phyloP scores from a whole-genome alignment of 2,329 filamentous ascomycete genomes.

The Penicillium carneum region DNA sequence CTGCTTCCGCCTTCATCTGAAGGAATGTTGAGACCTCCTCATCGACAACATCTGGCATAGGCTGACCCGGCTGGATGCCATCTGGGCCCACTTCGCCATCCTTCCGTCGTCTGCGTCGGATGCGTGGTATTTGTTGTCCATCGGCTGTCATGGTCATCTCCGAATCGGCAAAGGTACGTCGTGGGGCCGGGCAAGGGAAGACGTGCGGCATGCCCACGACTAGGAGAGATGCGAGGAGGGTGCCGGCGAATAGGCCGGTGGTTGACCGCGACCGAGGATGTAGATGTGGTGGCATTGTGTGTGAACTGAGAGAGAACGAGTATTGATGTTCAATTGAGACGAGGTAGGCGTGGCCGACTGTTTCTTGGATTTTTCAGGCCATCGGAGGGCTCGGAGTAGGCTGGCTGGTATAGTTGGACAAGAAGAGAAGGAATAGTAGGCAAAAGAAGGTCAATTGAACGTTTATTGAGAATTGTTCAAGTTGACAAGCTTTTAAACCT shows the following conservation, averaged over 20 bases:
- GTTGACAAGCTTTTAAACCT: constrained; percentile 7
- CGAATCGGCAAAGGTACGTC: constrained; percentile 76
- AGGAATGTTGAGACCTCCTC: constrained; percentile 56
- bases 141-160: constrained; percentile 52
- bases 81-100: constrained; percentile 35
- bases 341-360: constrained; percentile 26
- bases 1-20: constrained; percentile 52
- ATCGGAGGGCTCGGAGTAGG: constrained; percentile 27
- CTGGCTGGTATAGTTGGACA: constrained; percentile 4
- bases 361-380: constrained; percentile 29
- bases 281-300: constrained; percentile 78
- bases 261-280: constrained; percentile 94
- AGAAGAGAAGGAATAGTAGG: neutral
- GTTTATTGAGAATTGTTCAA: neutral
- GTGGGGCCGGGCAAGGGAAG: constrained; percentile 86
- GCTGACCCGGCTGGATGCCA: constrained; percentile 23
- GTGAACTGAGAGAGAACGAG: constrained; percentile 18
- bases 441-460: constrained; percentile 27
- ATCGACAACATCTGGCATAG: constrained; percentile 35
- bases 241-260: constrained; percentile 92
- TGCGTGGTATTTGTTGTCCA: constrained; percentile 52
- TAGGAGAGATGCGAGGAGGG: constrained; percentile 84
- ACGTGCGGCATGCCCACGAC: constrained; percentile 90
- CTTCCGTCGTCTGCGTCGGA: constrained; percentile 48
- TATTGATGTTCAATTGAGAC: constrained; percentile 25